Percentiles rank a stretch among this genome's conserved stretches.
phyloP scores from a whole-genome alignment of 495 filamentous ascomycete species.

The Neurospora sp. region DNA sequence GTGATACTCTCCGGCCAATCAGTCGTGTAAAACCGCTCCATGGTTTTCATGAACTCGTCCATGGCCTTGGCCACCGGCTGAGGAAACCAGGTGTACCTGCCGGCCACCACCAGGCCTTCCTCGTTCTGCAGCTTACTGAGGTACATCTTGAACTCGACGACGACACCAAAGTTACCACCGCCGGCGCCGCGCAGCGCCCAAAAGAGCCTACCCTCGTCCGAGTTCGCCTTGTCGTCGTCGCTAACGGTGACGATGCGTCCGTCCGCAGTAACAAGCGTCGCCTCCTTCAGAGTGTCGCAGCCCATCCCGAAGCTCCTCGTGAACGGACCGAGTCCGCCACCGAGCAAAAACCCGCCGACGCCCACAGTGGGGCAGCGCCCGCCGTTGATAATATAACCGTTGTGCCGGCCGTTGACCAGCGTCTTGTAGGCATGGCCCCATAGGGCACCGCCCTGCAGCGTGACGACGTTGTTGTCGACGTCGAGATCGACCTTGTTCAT shows the following conservation, averaged over 20 bases:
- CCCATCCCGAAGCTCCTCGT: slow-evolving; percentile 20
- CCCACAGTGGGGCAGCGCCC: slow-evolving; percentile 19
- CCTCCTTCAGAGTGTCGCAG: slow-evolving; percentile 10
- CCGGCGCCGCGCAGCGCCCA: slow-evolving; percentile 46
- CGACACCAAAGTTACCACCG: slow-evolving; percentile 41
- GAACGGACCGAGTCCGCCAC: slow-evolving; percentile 9
- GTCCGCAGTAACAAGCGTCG: slow-evolving; percentile 18
- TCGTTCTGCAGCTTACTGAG: not conserved
- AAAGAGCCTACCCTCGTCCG: slow-evolving; percentile 38
- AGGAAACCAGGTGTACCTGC: not conserved
- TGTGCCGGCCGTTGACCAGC: slow-evolving; percentile 5
- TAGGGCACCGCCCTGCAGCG: not conserved
- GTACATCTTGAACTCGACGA: slow-evolving; percentile 38
- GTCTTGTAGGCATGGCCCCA: slow-evolving; percentile 14
- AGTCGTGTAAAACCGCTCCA: not conserved
- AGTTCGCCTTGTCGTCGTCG: slow-evolving; percentile 29
- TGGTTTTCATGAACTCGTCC: not conserved
- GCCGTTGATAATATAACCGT: slow-evolving; percentile 17
- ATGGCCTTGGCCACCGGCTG: not conserved
- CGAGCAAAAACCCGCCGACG: slow-evolving; percentile 18
- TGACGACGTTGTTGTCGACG: not conserved
- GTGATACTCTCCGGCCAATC: slow-evolving; percentile 8
- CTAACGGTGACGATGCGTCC: slow-evolving; percentile 34
- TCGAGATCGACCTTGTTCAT: slow-evolving; percentile 15
- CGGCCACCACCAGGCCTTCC: not conserved